A percentile compares a stretch with the other conserved stretches of the same genome.
These are phyloP conservation scores for Bryum argenteum DNA, from an alignment of 225 moss, liverwort and hornwort genomes.

Conservation along the genomic window DNA sequence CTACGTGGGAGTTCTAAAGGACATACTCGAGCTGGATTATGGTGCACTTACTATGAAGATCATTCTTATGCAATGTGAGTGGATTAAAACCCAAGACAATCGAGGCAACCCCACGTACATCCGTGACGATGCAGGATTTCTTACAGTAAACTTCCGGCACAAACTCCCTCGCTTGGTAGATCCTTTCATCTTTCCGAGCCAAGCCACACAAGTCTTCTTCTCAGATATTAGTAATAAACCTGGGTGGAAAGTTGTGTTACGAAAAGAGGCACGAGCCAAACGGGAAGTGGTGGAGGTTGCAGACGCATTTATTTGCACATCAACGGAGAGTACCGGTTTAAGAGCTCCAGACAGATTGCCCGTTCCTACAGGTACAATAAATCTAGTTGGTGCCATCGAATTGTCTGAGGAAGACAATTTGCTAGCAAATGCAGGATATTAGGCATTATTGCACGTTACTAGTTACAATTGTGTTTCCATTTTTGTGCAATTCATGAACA, in stretches of 20 bases:
- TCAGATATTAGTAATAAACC: background rate
- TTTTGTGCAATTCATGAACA: no score
- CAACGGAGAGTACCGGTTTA: constrained; percentile 2
- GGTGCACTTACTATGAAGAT: no score
- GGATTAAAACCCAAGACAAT: background rate
- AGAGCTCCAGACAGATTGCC: background rate
- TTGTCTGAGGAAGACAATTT: background rate
- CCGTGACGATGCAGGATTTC: no score
- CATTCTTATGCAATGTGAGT: background rate
- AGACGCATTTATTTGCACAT: background rate
- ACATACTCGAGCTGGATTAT: background rate
- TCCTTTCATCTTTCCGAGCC: no score
- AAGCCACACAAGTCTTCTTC: background rate
- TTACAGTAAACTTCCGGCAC: no score
- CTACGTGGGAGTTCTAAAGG: background rate
- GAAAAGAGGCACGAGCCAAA: background rate
- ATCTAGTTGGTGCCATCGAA: background rate
- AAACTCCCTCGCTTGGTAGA: no score
- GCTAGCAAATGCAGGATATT: constrained; percentile 2
- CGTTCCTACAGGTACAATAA: constrained; percentile 1
- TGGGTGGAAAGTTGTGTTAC: constrained; percentile 3
- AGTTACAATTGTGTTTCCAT: background rate
- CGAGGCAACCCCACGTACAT: no score
- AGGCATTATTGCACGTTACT: background rate
- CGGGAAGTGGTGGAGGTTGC: constrained; percentile 4